phyloP scores from a whole-genome alignment of 768 basidiomycete genomes.

The Suillus subalutaceus region DNA sequence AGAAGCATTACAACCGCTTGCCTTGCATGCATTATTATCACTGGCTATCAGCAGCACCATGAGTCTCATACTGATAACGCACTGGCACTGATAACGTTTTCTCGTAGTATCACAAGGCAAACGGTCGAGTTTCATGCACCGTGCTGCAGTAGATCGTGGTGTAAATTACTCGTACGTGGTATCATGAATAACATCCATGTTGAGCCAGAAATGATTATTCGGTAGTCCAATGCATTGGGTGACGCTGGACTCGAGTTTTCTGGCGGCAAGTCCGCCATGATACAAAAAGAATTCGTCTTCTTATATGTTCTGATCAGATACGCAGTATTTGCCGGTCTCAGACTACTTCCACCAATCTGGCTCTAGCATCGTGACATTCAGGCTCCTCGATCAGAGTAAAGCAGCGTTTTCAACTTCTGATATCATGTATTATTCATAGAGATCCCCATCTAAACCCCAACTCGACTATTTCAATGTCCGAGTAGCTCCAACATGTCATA shows the following conservation, averaged over 20 bases:
- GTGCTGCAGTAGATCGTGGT: neutral
- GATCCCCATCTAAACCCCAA: conserved; percentile 8
- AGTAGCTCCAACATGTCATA: conserved; percentile 2
- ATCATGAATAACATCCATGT: neutral
- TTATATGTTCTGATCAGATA: neutral
- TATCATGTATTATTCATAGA: conserved; percentile 7
- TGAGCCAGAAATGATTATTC: neutral
- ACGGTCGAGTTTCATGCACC: neutral
- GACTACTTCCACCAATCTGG: neutral
- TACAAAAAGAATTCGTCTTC: neutral
- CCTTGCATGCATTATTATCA: neutral
- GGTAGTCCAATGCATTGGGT: neutral
- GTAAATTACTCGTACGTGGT: neutral
- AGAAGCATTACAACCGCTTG: neutral
- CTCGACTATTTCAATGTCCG: conserved; percentile 8
- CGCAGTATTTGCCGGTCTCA: neutral
- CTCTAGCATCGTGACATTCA: neutral
- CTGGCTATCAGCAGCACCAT: neutral
- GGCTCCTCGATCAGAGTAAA: neutral
- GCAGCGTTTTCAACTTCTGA: conserved; percentile 3
- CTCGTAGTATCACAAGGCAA: neutral
- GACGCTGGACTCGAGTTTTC: neutral
- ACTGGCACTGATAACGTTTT: neutral
- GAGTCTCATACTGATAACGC: neutral
- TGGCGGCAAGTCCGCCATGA: neutral